Evolutionary conservation across 225 moss, liverwort and hornwort species (phyloP).

Genomic region (Asterella californica): DNA sequence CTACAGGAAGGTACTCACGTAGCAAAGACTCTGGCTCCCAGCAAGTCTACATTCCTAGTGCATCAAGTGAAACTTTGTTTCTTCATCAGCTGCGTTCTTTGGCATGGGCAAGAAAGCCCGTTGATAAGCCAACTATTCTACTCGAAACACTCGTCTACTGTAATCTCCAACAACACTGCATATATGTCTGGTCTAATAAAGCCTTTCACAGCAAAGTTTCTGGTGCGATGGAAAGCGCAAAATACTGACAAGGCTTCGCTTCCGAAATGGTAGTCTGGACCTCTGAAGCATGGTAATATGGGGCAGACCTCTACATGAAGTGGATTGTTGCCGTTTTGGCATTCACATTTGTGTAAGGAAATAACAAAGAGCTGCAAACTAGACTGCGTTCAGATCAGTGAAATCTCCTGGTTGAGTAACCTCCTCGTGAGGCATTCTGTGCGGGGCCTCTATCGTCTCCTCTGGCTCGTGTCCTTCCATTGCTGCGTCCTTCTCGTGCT

Average conservation of each 20-base stretch:
- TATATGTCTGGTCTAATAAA: background rate
- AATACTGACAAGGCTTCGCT: background rate
- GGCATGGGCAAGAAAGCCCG: background rate
- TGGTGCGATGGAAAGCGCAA: background rate
- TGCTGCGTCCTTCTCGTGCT: conserved; percentile 34
- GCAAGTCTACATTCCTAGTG: background rate
- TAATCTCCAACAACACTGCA: background rate
- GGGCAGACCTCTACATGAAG: background rate
- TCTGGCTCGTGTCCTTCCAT: conserved; percentile 23
- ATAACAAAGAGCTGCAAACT: background rate
- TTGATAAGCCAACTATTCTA: background rate
- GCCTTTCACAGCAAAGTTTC: background rate
- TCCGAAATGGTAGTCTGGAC: background rate
- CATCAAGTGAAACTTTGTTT: background rate
- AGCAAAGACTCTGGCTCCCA: background rate
- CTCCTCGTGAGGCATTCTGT: conserved; percentile 44
- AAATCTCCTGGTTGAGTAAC: conserved; percentile 42
- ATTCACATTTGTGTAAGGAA: background rate
- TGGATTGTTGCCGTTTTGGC: background rate
- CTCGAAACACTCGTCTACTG: background rate
- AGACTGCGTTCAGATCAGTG: conserved; percentile 34
- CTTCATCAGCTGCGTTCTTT: background rate
- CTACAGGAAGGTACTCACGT: background rate
- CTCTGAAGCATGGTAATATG: background rate
- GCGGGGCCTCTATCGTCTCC: conserved; percentile 25